These are phyloP conservation scores for Scenedesmus sp. DNA, from an alignment of 163 green algal species.

Conservation along the genomic window DNA sequence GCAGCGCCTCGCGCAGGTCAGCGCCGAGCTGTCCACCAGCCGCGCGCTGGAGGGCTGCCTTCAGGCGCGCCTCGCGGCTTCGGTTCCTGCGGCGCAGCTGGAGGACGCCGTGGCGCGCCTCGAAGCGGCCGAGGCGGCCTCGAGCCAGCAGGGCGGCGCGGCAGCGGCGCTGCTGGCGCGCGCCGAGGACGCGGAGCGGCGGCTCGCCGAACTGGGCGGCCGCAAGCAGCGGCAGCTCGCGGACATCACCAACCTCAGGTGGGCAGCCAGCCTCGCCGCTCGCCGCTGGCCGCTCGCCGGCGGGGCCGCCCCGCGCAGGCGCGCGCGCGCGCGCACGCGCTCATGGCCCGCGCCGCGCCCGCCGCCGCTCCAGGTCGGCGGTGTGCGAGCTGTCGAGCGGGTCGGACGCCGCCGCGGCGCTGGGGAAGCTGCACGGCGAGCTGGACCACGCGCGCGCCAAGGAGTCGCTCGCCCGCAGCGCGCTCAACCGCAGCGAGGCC, in stretches of 20 bases:
- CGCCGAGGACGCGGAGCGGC: conserved; percentile 59
- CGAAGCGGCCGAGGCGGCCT: conserved; percentile 51
- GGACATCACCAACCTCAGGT: conserved; percentile 66
- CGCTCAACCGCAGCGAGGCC: conserved; percentile 61
- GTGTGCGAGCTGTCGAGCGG: conserved; percentile 54
- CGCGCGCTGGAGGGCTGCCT: conserved; percentile 44
- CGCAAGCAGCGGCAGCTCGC: conserved; percentile 55
- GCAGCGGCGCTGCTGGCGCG: conserved; percentile 11
- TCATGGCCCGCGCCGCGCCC: too few relatives aligned
- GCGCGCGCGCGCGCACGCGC: too few relatives aligned
- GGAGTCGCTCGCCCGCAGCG: conserved; percentile 58
- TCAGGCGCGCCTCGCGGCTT: conserved; percentile 53
- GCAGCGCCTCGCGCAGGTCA: conserved; percentile 50
- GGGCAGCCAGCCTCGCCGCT: conserved; percentile 7
- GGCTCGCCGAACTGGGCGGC: conserved; percentile 40
- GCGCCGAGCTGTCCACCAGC: conserved; percentile 53
- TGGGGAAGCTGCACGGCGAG: conserved; percentile 62
- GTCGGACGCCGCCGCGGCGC: conserved; percentile 50
- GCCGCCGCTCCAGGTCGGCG: conserved; percentile 20
- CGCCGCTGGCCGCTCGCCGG: too few relatives aligned
- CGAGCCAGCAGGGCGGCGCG: conserved; percentile 38
- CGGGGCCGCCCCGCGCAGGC: too few relatives aligned
- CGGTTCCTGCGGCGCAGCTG: conserved; percentile 54
- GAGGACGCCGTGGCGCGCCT: conserved; percentile 56
- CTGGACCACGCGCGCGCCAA: conserved; percentile 63